phyloP scores from a whole-genome alignment of 2,329 filamentous ascomycete genomes.

The Lasiodiplodia theobromae region DNA sequence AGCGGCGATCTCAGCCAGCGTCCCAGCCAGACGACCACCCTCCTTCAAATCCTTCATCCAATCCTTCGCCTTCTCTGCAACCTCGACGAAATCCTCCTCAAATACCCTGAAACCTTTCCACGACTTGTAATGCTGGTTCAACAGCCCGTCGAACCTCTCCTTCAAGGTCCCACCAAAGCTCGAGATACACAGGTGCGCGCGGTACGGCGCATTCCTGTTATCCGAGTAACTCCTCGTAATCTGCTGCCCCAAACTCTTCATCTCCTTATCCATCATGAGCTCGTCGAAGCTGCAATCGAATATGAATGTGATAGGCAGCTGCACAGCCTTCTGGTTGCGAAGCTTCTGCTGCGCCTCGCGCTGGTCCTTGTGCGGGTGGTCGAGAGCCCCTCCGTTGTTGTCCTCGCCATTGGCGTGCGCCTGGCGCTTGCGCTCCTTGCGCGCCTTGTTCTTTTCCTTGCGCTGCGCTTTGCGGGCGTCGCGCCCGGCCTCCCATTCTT shows the following conservation, averaged over 20 bases:
- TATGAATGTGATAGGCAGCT: constrained; percentile 79
- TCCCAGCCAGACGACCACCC: constrained; percentile 66
- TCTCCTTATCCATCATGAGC: constrained; percentile 86
- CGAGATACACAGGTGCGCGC: constrained; percentile 76
- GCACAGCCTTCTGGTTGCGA: constrained; percentile 50
- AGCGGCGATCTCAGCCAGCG: constrained; percentile 54
- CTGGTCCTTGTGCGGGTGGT: constrained; percentile 31
- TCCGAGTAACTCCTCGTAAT: constrained; percentile 90
- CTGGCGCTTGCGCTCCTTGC: constrained; percentile 59
- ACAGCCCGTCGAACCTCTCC: constrained; percentile 78
- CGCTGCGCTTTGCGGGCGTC: constrained; percentile 63
- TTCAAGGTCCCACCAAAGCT: constrained; percentile 78
- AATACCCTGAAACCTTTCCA: constrained; percentile 83
- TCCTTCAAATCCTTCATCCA: constrained; percentile 67
- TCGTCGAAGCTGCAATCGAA: constrained; percentile 93
- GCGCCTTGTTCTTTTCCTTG: constrained; percentile 63
- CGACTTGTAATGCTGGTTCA: constrained; percentile 72
- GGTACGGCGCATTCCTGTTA: constrained; percentile 73
- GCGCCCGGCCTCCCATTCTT: constrained; percentile 78
- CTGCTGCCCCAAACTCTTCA: constrained; percentile 82
- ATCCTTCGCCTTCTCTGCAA: constrained; percentile 69
- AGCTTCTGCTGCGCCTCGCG: constrained; percentile 33
- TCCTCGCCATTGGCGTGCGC: constrained; percentile 38
- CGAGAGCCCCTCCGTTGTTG: constrained; percentile 34
- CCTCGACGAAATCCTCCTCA: constrained; percentile 75